Evolutionary conservation across 139 green algal species (phyloP).

Genomic region (Ostreobium quekettii): DNA sequence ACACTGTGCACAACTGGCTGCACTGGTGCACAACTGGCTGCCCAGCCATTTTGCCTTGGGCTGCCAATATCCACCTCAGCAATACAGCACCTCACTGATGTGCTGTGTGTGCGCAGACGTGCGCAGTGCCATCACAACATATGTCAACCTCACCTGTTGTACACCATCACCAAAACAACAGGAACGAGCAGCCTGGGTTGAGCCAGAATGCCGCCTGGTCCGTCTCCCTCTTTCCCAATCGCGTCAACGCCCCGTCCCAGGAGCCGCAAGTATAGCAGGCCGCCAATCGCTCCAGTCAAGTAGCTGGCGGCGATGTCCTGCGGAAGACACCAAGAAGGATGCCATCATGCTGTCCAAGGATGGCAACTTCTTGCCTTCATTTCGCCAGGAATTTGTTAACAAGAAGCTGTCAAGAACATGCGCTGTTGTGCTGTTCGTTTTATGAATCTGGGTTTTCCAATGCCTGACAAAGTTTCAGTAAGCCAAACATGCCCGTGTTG

Average conservation of each 20-base stretch:
- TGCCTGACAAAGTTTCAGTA: too few species aligned
- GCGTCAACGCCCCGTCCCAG: conserved; percentile 67
- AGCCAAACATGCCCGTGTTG: too few species aligned
- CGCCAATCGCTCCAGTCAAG: conserved; percentile 59
- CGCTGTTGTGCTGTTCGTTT: neutral
- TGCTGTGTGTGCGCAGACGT: too few species aligned
- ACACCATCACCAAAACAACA: conserved; percentile 68
- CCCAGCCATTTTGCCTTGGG: too few species aligned
- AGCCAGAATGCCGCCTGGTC: conserved; percentile 30
- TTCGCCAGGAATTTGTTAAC: neutral
- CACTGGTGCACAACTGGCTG: too few species aligned
- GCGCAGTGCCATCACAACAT: too few species aligned
- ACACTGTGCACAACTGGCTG: too few species aligned
- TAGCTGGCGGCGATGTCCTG: conserved; percentile 70
- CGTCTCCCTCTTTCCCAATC: conserved; percentile 33
- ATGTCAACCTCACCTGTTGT: conserved; percentile 68
- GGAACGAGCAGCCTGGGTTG: conserved; percentile 82
- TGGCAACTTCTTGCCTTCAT: neutral
- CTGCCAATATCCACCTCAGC: too few species aligned
- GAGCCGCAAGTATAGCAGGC: conserved; percentile 76
- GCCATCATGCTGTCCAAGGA: neutral
- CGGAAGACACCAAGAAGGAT: neutral
- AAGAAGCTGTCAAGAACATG: too few species aligned
- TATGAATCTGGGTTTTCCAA: neutral
- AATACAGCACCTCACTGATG: too few species aligned